Base-by-base conservation (phyloP, 169 alveolate species). In the Plasmodium gonderi region DNA sequence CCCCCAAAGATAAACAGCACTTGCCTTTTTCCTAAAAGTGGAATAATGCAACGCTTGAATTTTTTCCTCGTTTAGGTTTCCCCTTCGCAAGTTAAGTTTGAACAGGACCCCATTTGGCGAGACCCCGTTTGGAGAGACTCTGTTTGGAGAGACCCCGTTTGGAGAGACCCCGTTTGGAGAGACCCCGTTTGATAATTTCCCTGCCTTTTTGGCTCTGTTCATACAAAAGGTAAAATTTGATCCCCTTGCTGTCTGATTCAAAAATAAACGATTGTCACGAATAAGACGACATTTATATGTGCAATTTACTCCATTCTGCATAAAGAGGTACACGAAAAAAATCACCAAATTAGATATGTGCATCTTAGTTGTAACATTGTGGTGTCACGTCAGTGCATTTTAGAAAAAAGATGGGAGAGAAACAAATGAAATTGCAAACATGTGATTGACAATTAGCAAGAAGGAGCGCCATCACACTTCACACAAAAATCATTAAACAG, bases 1-100 rank as follows among this genome's bases (percentile, higher is more conserved):
- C 20, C 78, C 78, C 29, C 64, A 85, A 29, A 85, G 85, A 77
- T 51, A 75, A 20, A 85, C 45, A 5, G 26, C 40, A 3, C 23
- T 40, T 20, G 42, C 17, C 6, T 6, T 20, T 85, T 36, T 65
- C 29, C 47, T 85, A 36, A 72, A 9, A 44, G 85, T 33, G 23
- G 29, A 20, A 38, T 42, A 40, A 17, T 17, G 45, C 23, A 74
- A 17, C 42, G n/a, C n/a, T 74, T 5, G 60, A 31, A 17, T 74
- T 60, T 85, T 14, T 49, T 60, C 1, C 67, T 47, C 64, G 20
- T 54, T 74, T 75, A 42, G 26, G 65, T 85, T 29, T 29, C 45
- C 72, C 17, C 65, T 51, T n/a, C n/a, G n/a, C n/a, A n/a, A n/a
- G n/a, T n/a, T n/a, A n/a, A n/a, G n/a, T n/a, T n/a, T n/a, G n/a